These are phyloP conservation scores for Russula abietina DNA, from an alignment of 768 basidiomycete genomes.

Conservation along the genomic window DNA sequence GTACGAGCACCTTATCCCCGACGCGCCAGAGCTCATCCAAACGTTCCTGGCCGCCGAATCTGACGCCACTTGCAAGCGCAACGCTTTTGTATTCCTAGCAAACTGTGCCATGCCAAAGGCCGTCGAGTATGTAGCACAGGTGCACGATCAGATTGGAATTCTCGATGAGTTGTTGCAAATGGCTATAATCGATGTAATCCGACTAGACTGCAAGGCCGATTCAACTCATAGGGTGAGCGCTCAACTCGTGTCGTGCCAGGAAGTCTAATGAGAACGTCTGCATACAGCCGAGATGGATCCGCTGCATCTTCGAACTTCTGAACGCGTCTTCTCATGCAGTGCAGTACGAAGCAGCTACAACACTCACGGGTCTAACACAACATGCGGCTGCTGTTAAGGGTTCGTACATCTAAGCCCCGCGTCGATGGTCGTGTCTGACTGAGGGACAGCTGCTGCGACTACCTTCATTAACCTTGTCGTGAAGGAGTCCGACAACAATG, in stretches of 20 bases:
- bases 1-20: conserved; percentile 91
- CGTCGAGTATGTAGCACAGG: conserved; percentile 81
- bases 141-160: conserved; percentile 74
- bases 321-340: conserved; percentile 88
- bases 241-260: background rate
- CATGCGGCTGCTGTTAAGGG: conserved; percentile 96
- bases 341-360: conserved; percentile 96
- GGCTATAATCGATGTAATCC: conserved; percentile 89
- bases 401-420: conserved; percentile 30
- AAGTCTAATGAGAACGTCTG: background rate
- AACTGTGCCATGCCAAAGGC: conserved; percentile 83
- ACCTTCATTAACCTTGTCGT: conserved; percentile 83
- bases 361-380: conserved; percentile 88
- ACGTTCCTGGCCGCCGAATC: conserved; percentile 95
- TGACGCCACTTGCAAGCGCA: conserved; percentile 93
- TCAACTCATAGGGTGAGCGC: conserved; percentile 69
- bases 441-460: conserved; percentile 68
- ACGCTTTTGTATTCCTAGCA: conserved; percentile 93
- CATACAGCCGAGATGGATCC: conserved; percentile 81
- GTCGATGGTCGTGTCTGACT: background rate
- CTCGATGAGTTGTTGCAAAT: conserved; percentile 94
- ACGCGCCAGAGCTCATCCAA: conserved; percentile 91
- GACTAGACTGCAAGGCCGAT: conserved; percentile 83
- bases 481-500: conserved; percentile 98
- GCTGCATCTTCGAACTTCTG: conserved; percentile 87